Conservation (phyloP, 2,329 filamentous ascomycete genomes). For the Ophiostoma ips region DNA sequence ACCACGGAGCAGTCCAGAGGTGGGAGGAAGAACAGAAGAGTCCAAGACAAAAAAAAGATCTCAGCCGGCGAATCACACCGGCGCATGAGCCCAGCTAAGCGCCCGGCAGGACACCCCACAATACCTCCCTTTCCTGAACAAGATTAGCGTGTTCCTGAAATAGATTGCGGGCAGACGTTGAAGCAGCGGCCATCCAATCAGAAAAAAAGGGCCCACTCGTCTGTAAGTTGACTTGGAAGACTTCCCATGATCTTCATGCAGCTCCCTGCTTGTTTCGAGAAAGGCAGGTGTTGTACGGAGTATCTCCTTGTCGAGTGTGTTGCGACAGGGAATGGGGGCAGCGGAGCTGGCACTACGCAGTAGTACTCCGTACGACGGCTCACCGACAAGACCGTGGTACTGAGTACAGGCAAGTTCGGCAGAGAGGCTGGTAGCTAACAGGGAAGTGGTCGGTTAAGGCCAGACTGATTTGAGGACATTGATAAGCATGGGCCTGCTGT, state of each 20-base stretch:
- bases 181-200: background rate
- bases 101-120: conserved; percentile 11
- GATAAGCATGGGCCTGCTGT: too few relatives aligned
- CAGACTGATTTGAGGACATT: too few relatives aligned
- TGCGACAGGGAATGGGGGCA: background rate
- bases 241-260: background rate
- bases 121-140: background rate
- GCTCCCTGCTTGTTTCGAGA: background rate
- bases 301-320: background rate
- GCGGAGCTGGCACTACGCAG: too few relatives aligned
- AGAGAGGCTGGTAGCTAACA: too few relatives aligned
- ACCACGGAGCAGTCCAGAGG: background rate
- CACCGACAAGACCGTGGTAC: too few relatives aligned
- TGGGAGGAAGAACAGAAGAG: background rate
- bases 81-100: conserved; percentile 11
- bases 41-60: background rate
- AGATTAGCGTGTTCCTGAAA: background rate
- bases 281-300: too few relatives aligned
- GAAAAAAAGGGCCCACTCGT: background rate
- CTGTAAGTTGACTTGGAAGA: background rate
- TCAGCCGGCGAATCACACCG: conserved; percentile 6
- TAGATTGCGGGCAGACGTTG: background rate
- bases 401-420: too few relatives aligned
- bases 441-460: too few relatives aligned
- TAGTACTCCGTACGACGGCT: too few relatives aligned